Evolutionary conservation across 2,329 filamentous ascomycete species (phyloP).

Genomic region (Pestalotiopsis sp.): DNA sequence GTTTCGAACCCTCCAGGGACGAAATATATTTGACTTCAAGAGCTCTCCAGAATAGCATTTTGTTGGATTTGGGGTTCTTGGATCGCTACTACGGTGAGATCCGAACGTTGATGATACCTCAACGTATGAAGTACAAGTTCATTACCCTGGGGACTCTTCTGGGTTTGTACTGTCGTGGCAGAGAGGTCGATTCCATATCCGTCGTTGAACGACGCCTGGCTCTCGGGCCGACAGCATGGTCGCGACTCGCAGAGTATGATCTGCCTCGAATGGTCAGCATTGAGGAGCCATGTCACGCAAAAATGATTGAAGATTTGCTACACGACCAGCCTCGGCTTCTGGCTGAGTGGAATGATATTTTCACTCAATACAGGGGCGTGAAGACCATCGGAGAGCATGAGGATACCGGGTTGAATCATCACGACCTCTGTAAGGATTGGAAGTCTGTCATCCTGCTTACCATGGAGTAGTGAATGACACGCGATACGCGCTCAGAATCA

Average conservation of each 20-base stretch:
- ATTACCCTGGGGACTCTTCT: too few relatives aligned
- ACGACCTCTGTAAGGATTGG: not conserved
- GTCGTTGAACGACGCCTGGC: not conserved
- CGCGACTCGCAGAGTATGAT: not conserved
- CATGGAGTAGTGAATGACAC: too few relatives aligned
- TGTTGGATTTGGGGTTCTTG: not conserved
- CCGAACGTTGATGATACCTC: not conserved
- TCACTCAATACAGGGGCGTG: not conserved
- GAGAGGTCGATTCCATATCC: not conserved
- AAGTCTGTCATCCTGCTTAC: not conserved
- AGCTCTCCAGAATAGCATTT: not conserved
- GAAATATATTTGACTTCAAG: not conserved
- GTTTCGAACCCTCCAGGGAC: not conserved
- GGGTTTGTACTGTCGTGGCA: too few relatives aligned
- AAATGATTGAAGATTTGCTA: not conserved
- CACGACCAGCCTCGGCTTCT: not conserved
- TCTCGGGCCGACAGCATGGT: not conserved
- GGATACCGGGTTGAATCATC: too few relatives aligned
- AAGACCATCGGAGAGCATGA: too few relatives aligned
- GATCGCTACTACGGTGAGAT: not conserved
- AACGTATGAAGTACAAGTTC: not conserved
- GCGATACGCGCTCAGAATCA: too few relatives aligned
- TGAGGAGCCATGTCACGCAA: not conserved
- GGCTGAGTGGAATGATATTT: not conserved
- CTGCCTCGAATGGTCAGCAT: not conserved